Base-by-base conservation (phyloP, 345 rosid genomes). In the Eucalyptus sp. region DNA sequence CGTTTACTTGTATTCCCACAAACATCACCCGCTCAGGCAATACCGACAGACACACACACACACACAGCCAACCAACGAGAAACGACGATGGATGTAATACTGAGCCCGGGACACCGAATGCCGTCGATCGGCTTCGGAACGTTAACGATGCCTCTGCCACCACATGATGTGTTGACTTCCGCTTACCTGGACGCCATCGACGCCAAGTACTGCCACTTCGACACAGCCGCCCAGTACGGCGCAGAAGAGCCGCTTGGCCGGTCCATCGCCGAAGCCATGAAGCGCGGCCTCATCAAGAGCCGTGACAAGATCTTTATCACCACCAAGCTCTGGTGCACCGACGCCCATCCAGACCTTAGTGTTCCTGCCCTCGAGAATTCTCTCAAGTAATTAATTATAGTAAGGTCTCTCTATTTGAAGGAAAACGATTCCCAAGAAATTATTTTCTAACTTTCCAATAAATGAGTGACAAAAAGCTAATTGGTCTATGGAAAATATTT, bases 131-230 rank as follows among this genome's bases (percentile, higher is more conserved):
- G 95, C 43, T 79, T 90, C 5, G 43, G 80, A 15, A 33, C 50
- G 29, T 51, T 92, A 33, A 91, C 43, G 41, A 66, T 31, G 41
- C 79, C 79, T 79, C 90, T 90, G 10, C 92, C 90, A 14, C 90
- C 89, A 25, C 86, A 89, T 3, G 51, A 85, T 10, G 50, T 76
- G 17, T 48, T 93, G 44, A 91, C 91, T 68, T 24, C 31, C 48
- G 84, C 91, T 4, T 41, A 93, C 37, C 48, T 93, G 1, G 91
- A 93, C 4, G 94, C 95, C 5, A 93, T 95, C 83, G 80, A 88
- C 87, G 86, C 88, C 4, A 96, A 98, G 8, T 95, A 93, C 89
- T 90, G 99, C 51, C 99, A 95, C 87, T 91, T 95, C 7, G 97
- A 97, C 88, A 97, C 95, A 0, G 95, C 99, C 17, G 87, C 91